A percentile compares a stretch with the other conserved stretches of the same genome.
Conservation (phyloP, 208 protist genomes). For the Crithidia thermophila region DNA sequence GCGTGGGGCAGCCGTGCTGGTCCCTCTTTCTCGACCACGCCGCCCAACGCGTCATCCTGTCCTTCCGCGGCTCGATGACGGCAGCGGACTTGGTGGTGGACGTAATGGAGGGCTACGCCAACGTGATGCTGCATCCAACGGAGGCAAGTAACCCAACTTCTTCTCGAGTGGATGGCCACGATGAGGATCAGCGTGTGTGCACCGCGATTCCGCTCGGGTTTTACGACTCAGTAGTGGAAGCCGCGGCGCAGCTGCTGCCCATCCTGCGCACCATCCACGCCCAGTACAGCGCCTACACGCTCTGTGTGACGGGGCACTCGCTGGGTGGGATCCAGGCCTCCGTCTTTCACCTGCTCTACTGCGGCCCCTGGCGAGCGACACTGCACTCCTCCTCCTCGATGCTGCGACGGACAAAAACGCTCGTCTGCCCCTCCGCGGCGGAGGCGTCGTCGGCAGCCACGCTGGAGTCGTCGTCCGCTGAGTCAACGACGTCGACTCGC, state of each 20-base stretch:
- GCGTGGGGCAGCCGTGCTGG: slow-evolving; percentile 52
- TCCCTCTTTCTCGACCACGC: slow-evolving; percentile 71
- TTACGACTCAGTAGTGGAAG: slow-evolving; percentile 53
- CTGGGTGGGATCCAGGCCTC: slow-evolving; percentile 76
- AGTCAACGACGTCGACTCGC: neutral
- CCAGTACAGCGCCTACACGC: slow-evolving; percentile 61
- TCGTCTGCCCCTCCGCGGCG: slow-evolving; percentile 1
- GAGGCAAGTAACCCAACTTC: neutral
- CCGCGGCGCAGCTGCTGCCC: slow-evolving; percentile 37
- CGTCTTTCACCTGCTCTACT: slow-evolving; percentile 80
- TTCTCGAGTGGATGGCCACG: too few relatives aligned
- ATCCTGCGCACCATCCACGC: slow-evolving; percentile 42
- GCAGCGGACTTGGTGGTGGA: slow-evolving; percentile 59
- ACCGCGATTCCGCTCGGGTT: slow-evolving; percentile 71
- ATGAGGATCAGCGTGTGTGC: slow-evolving; percentile 49
- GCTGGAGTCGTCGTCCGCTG: neutral
- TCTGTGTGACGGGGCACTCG: slow-evolving; percentile 82
- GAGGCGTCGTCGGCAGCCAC: neutral
- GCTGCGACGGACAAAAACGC: slow-evolving; percentile 16
- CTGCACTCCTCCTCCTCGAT: slow-evolving; percentile 17
- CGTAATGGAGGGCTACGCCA: slow-evolving; percentile 58
- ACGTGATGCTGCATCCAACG: slow-evolving; percentile 33
- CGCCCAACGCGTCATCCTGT: slow-evolving; percentile 54
- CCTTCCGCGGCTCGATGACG: slow-evolving; percentile 75
- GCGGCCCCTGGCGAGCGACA: slow-evolving; percentile 18